Evolutionary conservation across 441 rosid genomes (phyloP).

Genomic region (Croton laevigatus): DNA sequence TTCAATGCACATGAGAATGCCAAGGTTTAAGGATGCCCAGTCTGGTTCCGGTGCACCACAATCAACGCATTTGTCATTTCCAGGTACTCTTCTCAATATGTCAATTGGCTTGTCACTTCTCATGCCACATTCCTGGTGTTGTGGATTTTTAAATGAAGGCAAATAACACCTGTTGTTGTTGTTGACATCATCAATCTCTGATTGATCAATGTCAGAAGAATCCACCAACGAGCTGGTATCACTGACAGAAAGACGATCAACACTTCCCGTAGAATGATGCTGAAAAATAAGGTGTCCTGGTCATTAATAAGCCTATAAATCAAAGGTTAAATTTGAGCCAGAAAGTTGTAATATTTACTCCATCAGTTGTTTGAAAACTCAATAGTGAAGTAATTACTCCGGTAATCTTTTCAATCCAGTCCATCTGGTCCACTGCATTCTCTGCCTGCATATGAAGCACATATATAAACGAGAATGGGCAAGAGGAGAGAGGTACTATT

Average conservation of each 20-base stretch:
- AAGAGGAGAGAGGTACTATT: slow-evolving; percentile 6
- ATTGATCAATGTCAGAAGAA: slow-evolving; percentile 55
- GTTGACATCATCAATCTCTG: slow-evolving; percentile 41
- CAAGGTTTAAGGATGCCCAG: slow-evolving; percentile 98
- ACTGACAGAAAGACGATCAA: slow-evolving; percentile 58
- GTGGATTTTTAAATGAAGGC: slow-evolving; percentile 53
- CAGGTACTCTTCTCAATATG: slow-evolving; percentile 65
- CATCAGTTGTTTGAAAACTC: slow-evolving; percentile 75
- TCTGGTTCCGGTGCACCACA: slow-evolving; percentile 98
- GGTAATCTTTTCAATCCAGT: slow-evolving; percentile 95
- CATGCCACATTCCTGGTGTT: slow-evolving; percentile 40
- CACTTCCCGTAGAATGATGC: slow-evolving; percentile 56
- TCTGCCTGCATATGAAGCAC: slow-evolving; percentile 76
- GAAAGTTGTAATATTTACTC: slow-evolving; percentile 39
- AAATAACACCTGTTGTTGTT: slow-evolving; percentile 42
- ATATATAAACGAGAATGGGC: neutral
- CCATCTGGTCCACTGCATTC: slow-evolving; percentile 89
- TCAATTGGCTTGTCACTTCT: slow-evolving; percentile 80
- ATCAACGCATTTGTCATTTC: slow-evolving; percentile 94
- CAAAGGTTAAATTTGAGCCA: neutral
- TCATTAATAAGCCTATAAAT: slow-evolving; percentile 19
- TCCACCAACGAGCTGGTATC: slow-evolving; percentile 61
- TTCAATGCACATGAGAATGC: slow-evolving; percentile 90
- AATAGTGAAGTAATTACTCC: slow-evolving; percentile 94
- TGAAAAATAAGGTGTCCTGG: slow-evolving; percentile 34